A percentile compares a stretch with the other conserved stretches of the same genome.
Evolutionary conservation across 805 yeast genomes (phyloP).

Genomic region (Kluyveromyces siamensis): DNA sequence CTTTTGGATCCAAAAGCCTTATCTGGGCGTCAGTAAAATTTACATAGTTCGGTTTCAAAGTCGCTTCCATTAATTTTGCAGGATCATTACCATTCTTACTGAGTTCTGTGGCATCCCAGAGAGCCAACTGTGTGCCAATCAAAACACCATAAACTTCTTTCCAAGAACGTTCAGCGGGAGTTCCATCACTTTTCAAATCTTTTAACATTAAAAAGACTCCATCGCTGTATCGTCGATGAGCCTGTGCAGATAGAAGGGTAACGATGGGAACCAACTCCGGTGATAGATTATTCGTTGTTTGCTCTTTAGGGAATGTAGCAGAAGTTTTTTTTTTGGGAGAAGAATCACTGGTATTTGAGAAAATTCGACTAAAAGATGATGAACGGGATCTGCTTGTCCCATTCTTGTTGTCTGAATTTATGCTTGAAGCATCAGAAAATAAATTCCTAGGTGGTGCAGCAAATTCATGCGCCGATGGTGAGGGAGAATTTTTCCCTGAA

Average conservation of each 20-base stretch:
- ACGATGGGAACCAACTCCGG: conserved; percentile 56
- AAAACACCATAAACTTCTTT: conserved; percentile 85
- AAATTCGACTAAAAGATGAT: conserved; percentile 14
- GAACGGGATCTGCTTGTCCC: conserved; percentile 12
- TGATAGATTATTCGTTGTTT: conserved; percentile 15
- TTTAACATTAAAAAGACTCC: conserved; percentile 68
- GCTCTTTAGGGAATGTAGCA: conserved; percentile 11
- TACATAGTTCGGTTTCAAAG: conserved; percentile 74
- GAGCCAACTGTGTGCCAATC: conserved; percentile 83
- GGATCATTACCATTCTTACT: conserved; percentile 35
- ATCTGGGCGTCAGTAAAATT: conserved; percentile 87
- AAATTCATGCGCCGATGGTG: conserved; percentile 15
- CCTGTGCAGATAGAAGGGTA: conserved; percentile 62
- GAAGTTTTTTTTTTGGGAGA: conserved; percentile 6
- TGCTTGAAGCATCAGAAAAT: conserved; percentile 8
- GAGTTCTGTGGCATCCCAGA: conserved; percentile 76
- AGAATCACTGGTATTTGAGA: conserved; percentile 10
- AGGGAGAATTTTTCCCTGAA: conserved; percentile 15
- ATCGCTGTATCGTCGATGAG: conserved; percentile 65
- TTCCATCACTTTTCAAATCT: conserved; percentile 76
- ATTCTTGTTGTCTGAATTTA: conserved; percentile 1
- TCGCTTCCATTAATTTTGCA: conserved; percentile 44
- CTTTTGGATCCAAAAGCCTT: conserved; percentile 59
- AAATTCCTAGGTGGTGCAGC: conserved; percentile 19
- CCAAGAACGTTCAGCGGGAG: conserved; percentile 80